Conservation (phyloP, 1,139 yeast species). For the Yamadazyma buinensis region DNA sequence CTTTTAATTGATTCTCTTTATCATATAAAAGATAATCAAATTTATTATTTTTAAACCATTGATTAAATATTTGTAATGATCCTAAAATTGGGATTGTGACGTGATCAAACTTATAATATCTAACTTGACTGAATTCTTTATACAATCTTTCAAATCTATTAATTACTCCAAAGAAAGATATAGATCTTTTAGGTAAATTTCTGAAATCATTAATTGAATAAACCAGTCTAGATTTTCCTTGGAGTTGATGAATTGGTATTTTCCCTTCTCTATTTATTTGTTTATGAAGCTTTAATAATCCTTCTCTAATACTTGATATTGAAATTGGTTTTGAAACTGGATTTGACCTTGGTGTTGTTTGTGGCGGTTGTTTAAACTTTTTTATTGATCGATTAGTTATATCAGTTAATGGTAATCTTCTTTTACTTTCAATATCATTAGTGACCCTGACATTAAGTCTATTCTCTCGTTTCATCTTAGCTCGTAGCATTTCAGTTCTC, state of each 20-base stretch:
- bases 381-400: conserved; percentile 3
- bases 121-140: conserved; percentile 1
- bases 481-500: conserved; percentile 15
- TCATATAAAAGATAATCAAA: conserved; percentile 17
- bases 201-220: too few species aligned
- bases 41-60: conserved; percentile 21
- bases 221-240: neutral
- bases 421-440: neutral
- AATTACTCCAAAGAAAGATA: conserved; percentile 2
- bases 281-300: conserved; percentile 4
- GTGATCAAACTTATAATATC: neutral
- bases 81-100: neutral
- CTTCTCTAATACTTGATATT: conserved; percentile 2
- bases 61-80: conserved; percentile 10
- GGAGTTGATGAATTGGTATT: neutral
- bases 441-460: neutral
- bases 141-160: conserved; percentile 3
- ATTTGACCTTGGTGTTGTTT: neutral
- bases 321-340: neutral
- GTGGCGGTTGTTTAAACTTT: neutral
- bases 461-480: conserved; percentile 12
- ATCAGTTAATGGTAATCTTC: conserved; percentile 2
- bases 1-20: conserved; percentile 5
- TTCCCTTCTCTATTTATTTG: conserved; percentile 1
- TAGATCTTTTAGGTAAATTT: neutral